A percentile compares a stretch with the other conserved stretches of the same genome.
phyloP scores from a whole-genome alignment of 2,329 filamentous ascomycete genomes.

The Capronia coronata region DNA sequence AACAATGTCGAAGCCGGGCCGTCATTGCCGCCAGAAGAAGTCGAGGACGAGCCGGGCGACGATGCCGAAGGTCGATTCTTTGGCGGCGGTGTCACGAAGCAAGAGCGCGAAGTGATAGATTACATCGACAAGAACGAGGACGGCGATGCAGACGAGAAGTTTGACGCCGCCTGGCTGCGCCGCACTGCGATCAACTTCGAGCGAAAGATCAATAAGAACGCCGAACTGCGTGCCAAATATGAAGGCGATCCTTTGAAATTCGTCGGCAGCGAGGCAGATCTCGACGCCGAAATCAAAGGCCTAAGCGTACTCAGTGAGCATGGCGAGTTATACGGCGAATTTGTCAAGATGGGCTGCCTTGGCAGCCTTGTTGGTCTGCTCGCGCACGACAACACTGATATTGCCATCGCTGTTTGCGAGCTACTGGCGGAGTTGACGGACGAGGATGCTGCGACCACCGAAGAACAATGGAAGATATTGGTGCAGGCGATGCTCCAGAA shows the following conservation, averaged over 20 bases:
- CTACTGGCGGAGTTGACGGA: constrained; percentile 87
- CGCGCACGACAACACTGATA: constrained; percentile 93
- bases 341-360: constrained; percentile 66
- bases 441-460: constrained; percentile 77
- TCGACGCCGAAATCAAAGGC: constrained; percentile 80
- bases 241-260: constrained; percentile 71
- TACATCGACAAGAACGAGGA: constrained; percentile 69
- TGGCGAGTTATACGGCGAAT: constrained; percentile 72
- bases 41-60: constrained; percentile 55
- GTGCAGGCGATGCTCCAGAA: constrained; percentile 60
- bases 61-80: constrained; percentile 96
- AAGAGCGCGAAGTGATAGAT: constrained; percentile 77
- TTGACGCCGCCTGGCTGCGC: constrained; percentile 77
- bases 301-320: constrained; percentile 84
- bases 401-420: constrained; percentile 85
- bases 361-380: constrained; percentile 71
- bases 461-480: constrained; percentile 72
- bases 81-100: constrained; percentile 75
- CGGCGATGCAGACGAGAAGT: constrained; percentile 49
- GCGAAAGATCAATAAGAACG: constrained; percentile 83
- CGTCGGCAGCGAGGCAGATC: constrained; percentile 68
- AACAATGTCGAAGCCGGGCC: constrained; percentile 48
- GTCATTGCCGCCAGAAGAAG: constrained; percentile 50
- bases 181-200: constrained; percentile 78
- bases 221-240: constrained; percentile 78